Base-by-base conservation (phyloP, 345 rosid species). In the Carallia brachiata region DNA sequence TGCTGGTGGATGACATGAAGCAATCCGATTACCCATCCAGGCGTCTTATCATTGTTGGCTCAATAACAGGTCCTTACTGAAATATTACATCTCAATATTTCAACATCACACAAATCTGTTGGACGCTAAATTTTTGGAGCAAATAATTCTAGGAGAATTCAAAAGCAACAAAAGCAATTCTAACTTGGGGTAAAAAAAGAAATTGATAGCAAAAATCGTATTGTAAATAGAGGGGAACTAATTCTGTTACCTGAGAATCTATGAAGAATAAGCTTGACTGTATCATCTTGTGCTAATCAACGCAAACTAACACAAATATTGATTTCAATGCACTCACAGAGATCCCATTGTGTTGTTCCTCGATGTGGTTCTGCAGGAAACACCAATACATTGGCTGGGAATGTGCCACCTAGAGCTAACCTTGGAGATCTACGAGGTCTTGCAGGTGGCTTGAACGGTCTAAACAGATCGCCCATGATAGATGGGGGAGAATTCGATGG, bases 401-500 rank as follows among this genome's bases (percentile, higher is more conserved):
- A 94, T 72, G 95, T 94, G 16, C 97, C 97, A 4, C 97, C 98
- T 0, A 94, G 88, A 83, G 98, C 98, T 27, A 91, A 86, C 81
- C 89, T 94, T 2, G 97, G 97, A 3, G 97, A 94, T 80, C 19
- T 91, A 76, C 84, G 97, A 76, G 98, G 97, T 28, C 82, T 94
- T 13, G 86, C 84, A 0, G 90, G 93, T 0, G 98, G 98, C 6
- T 75, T 94, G 66, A 85, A 78, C 18, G 96, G 93, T 37, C 54
- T 81, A 55, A 89, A 86, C 81, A 85, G 83, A 88, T 87, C 97
- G 1, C 59, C 97, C 36, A 94, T 94, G 98, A 85, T 94, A 31
- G 97, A 94, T 59, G 98, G 98, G 16, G 98, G 93, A 48, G 91
- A 88, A 2, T 94, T 80, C 17, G 98, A 94, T 67, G 98, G 98